Base-by-base conservation (phyloP, 129 eudicot species). In the Flaveria linearis region DNA sequence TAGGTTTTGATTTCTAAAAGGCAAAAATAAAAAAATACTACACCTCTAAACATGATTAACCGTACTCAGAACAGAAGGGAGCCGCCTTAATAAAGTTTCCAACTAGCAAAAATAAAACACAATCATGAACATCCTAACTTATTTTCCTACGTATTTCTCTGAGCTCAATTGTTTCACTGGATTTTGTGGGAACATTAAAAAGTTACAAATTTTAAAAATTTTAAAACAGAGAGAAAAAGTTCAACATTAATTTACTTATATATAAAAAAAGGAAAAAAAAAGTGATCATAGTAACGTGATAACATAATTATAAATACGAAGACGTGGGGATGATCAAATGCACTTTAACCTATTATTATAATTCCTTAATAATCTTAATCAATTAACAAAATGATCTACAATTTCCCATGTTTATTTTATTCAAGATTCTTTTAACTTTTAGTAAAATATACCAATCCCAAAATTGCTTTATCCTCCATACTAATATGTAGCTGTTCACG, bases 361-460 rank as follows among this genome's bases (percentile, higher is more conserved):
- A 41, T 13, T 46, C 7, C 28, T 78, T 17, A 43, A 49, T 9
- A 42, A 13, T 5, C 46, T 57, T 69, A 50, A 49, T 14, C 15
- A 46, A 68, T 56, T 55, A n/a, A 73, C 13, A 80, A 28, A 43
- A 66, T 56, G 50, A 80, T 73, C 69, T 52, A 20, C 79, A 43
- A n/a, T 43, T 66, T 53, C 75, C 74, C 55, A 52, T 73, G 70
- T 10, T 67, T 53, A 52, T 55, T 42, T 73, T 72, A 73, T 76
- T 72, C 49, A 12, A 66, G 26, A 73, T 43, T 72, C 74, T 70
- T 55, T n/a, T 12, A 67, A 64, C 74, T 74, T 80, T 56, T 55
- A 73, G 42, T 60, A 69, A 58, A 78, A 52, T 72, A 78, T 66
- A 67, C 36, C 52, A 26, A 71, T 45, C 28, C 72, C n/a, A 45